Evolutionary conservation across 129 eudicot species (phyloP).

Genomic region (Gnaphalium uliginosum): DNA sequence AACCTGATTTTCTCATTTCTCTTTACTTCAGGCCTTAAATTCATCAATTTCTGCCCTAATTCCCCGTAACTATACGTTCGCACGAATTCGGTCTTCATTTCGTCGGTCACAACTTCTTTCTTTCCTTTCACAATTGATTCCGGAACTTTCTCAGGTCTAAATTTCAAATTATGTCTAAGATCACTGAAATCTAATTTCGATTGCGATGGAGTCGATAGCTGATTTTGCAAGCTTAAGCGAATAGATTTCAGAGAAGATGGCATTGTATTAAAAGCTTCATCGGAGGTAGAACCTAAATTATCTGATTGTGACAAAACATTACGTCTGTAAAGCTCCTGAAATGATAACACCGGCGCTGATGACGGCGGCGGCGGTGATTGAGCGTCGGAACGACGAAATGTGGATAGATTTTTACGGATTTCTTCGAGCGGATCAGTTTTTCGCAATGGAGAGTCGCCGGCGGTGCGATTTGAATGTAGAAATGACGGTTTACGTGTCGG

Average conservation of each 20-base stretch:
- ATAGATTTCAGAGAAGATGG: slow-evolving; percentile 9
- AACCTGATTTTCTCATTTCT: slow-evolving; percentile 39
- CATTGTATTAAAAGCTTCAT: slow-evolving; percentile 16
- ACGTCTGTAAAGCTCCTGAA: too few relatives aligned
- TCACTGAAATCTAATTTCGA: neutral
- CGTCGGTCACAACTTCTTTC: too few relatives aligned
- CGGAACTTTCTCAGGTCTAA: slow-evolving; percentile 19
- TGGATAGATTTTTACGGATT: slow-evolving; percentile 45
- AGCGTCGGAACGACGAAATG: slow-evolving; percentile 24
- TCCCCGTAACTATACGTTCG: neutral
- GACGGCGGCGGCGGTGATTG: slow-evolving; percentile 11
- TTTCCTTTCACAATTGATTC: neutral
- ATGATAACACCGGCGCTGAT: neutral
- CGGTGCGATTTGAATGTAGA: neutral
- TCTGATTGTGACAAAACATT: neutral
- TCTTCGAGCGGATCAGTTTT: slow-evolving; percentile 22
- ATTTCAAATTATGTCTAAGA: slow-evolving; percentile 16
- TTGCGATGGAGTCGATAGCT: neutral
- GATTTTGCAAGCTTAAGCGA: slow-evolving; percentile 24
- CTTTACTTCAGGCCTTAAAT: slow-evolving; percentile 53
- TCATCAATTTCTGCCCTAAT: slow-evolving; percentile 50
- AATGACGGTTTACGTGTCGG: neutral
- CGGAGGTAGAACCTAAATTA: neutral
- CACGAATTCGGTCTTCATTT: too few relatives aligned
- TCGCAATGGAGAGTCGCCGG: slow-evolving; percentile 9